Percentiles rank a stretch among this genome's conserved stretches.
Conservation (phyloP, 2,329 filamentous ascomycete genomes). For the Beauveria australis region DNA sequence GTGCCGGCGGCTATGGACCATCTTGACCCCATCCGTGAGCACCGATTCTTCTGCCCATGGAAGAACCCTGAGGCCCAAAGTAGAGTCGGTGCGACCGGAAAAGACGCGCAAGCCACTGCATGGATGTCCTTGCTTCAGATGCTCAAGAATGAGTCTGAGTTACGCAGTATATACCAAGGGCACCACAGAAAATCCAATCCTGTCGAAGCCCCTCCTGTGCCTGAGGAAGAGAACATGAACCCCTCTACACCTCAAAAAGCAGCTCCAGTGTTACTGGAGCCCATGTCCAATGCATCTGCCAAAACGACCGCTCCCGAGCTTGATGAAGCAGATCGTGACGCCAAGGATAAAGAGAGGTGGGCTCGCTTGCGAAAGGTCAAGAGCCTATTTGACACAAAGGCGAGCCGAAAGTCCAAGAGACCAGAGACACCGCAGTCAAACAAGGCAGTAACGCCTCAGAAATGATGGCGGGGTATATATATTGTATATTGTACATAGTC, state of each 20-base stretch:
- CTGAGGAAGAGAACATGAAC: constrained; percentile 13
- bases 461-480: neutral
- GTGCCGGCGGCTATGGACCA: constrained; percentile 55
- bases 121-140: constrained; percentile 49
- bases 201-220: constrained; percentile 1
- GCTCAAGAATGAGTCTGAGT: constrained; percentile 49
- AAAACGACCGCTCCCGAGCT: constrained; percentile 17
- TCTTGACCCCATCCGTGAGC: constrained; percentile 62
- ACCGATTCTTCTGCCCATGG: constrained; percentile 82
- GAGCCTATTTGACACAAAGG: constrained; percentile 62
- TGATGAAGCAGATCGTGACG: constrained; percentile 38
- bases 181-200: constrained; percentile 19
- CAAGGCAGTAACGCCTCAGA: constrained; percentile 7
- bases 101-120: constrained; percentile 34
- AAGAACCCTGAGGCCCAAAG: constrained; percentile 56
- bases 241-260: constrained; percentile 17
- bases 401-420: constrained; percentile 42
- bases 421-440: constrained; percentile 26
- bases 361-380: constrained; percentile 62
- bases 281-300: neutral
- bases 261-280: neutral
- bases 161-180: constrained; percentile 32
- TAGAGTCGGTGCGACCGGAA: constrained; percentile 24
- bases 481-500: constrained; percentile 11
- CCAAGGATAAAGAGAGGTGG: constrained; percentile 66